Base-by-base conservation (phyloP, 2,329 filamentous ascomycete species). In the Aspergillus novofumigatus region DNA sequence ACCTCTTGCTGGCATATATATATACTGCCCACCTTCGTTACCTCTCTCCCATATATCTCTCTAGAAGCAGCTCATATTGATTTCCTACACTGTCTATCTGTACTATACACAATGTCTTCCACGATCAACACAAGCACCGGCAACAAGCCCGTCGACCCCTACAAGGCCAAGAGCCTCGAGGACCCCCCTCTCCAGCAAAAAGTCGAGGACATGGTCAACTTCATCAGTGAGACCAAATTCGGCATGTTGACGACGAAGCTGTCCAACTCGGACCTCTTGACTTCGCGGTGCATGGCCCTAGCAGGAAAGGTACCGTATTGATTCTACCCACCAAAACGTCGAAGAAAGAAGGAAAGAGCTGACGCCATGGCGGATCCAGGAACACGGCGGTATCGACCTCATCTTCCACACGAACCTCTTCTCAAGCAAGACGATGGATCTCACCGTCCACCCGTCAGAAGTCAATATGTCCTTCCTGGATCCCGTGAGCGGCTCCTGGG, bases 331-430 rank as follows among this genome's bases (percentile, higher is more conserved):
- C 21, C 11, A 11, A 20, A 14, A 25, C 29, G n/a, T n/a, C n/a
- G n/a, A n/a, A n/a, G n/a, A n/a, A 21, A 4, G 50, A 9, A 54
- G 9, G 49, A n/a, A 51, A 41, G 8, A 7, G 29, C 11, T 35
- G 58, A 55, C 32, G 44, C 52, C 56, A 21, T 10, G 54, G 14
- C 11, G 32, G 6, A 48, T 49, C 2, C 60, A 93, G 89, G 91
- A 95, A 76, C 80, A 82, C 60, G 87, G 87, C 62, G 89, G 89
- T 67, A 81, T 92, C 56, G 91, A 95, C 72, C 83, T 94, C 56
- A 83, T 96, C 73, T 96, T 96, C 83, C 88, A 94, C 80, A 92
- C 91, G 69, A 96, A 96, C 80, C 92, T 90, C 61, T 89, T 93
- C 72, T 92, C 90, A 9, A 86, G 90, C 77, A 96, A 96, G 81